Percentiles rank a stretch among this genome's conserved stretches.
These are phyloP conservation scores for Lenzites betulinus DNA, from an alignment of 768 basidiomycete species.

Conservation along the genomic window DNA sequence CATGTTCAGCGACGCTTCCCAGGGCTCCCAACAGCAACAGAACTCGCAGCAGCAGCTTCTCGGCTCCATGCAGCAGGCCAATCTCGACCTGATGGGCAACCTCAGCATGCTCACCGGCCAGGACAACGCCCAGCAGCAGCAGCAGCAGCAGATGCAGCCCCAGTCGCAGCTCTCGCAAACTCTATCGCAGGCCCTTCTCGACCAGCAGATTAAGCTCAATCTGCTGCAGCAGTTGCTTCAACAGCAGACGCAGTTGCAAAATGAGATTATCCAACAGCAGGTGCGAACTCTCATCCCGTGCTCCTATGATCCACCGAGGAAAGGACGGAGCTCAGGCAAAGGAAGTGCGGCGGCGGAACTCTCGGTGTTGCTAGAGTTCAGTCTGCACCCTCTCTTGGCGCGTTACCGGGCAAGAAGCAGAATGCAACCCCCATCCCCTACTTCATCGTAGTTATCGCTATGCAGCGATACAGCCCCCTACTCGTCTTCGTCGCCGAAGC, in stretches of 20 bases:
- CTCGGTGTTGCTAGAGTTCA: too few species aligned
- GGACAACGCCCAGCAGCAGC: slow-evolving; percentile 21
- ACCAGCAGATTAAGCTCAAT: slow-evolving; percentile 77
- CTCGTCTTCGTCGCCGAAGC: too few species aligned
- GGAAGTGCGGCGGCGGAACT: neutral
- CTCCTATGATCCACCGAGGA: neutral
- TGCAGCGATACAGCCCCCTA: too few species aligned
- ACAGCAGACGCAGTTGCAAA: slow-evolving; percentile 76
- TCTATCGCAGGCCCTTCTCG: slow-evolving; percentile 56
- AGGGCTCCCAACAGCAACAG: slow-evolving; percentile 20
- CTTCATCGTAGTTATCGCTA: too few species aligned
- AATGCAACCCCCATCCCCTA: too few species aligned
- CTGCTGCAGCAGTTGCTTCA: slow-evolving; percentile 79
- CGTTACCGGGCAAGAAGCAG: too few species aligned
- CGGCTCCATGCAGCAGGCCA: slow-evolving; percentile 32
- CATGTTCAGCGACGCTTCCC: slow-evolving; percentile 18
- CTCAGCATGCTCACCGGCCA: slow-evolving; percentile 56
- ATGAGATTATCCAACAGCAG: slow-evolving; percentile 90
- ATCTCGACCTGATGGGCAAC: slow-evolving; percentile 52
- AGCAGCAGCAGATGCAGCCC: slow-evolving; percentile 14
- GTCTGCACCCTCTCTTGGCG: too few species aligned
- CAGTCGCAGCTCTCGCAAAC: slow-evolving; percentile 32
- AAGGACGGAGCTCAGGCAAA: neutral
- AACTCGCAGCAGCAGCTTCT: slow-evolving; percentile 23
- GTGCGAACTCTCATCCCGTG: slow-evolving; percentile 37